Percentiles rank a stretch among this genome's conserved stretches.
phyloP scores from a whole-genome alignment of 371 early-diverging fungal genomes.

The Mortierella sp. region DNA sequence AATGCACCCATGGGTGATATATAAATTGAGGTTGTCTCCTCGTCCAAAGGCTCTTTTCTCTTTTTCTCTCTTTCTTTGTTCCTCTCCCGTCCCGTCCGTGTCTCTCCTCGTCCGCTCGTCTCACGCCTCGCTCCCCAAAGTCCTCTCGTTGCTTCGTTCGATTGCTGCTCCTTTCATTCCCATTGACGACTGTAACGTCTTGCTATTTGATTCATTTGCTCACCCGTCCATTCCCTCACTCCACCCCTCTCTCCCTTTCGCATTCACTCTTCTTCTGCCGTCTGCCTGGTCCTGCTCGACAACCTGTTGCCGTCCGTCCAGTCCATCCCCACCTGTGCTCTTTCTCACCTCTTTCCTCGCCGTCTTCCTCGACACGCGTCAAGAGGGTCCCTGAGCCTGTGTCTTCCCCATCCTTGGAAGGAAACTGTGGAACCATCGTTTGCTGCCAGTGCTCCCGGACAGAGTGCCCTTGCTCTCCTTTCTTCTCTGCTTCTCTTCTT shows the following conservation, averaged over 20 bases:
- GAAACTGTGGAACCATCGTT: too few species aligned
- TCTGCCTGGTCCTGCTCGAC: not conserved
- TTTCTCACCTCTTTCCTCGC: too few species aligned
- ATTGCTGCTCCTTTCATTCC: not conserved
- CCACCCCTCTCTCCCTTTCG: too few species aligned
- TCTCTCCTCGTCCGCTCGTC: constrained; percentile 6
- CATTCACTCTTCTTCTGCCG: constrained; percentile 1
- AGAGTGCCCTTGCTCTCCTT: constrained; percentile 3
- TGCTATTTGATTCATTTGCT: not conserved
- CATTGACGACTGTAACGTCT: too few species aligned
- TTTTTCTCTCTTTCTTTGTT: not conserved
- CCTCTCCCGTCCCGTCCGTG: constrained; percentile 2
- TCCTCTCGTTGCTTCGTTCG: not conserved
- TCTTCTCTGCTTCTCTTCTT: constrained; percentile 2
- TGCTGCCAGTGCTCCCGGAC: too few species aligned
- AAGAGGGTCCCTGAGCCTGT: too few species aligned
- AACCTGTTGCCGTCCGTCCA: too few species aligned
- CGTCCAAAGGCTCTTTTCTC: not conserved
- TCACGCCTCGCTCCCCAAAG: not conserved
- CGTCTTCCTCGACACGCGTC: too few species aligned
- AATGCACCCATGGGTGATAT: too few species aligned
- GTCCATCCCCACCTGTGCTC: too few species aligned
- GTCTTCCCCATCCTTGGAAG: too few species aligned
- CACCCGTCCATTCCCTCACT: not conserved
- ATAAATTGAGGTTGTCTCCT: too few species aligned